These are phyloP conservation scores for Paecilomyces niveus DNA, from an alignment of 2,329 filamentous ascomycete species.

Conservation along the genomic window DNA sequence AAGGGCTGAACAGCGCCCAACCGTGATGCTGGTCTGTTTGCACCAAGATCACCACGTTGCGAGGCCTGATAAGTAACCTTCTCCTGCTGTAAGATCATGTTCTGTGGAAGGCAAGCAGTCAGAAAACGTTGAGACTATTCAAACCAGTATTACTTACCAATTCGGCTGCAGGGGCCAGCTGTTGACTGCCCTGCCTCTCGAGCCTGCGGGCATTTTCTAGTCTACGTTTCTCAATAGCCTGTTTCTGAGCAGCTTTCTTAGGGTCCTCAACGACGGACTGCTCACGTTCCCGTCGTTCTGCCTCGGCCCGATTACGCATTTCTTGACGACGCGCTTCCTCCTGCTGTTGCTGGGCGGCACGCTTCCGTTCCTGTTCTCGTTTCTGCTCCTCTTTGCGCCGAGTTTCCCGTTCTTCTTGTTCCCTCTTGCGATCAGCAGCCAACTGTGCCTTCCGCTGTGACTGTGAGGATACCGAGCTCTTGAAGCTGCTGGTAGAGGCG, in stretches of 20 bases:
- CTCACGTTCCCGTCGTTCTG: constrained; percentile 40
- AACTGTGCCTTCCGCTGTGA: constrained; percentile 65
- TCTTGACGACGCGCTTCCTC: constrained; percentile 55
- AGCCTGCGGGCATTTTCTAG: constrained; percentile 40
- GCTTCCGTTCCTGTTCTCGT: constrained; percentile 70
- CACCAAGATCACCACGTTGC: constrained; percentile 43
- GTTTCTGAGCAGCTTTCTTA: constrained; percentile 60
- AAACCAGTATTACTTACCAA: constrained; percentile 20
- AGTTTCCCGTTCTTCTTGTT: constrained; percentile 70
- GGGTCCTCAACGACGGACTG: constrained; percentile 48
- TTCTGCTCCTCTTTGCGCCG: constrained; percentile 76
- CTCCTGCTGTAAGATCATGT: constrained; percentile 22
- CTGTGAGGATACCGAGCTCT: constrained; percentile 54
- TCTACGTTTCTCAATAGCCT: constrained; percentile 48
- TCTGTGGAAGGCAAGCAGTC: constrained; percentile 12
- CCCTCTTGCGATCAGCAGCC: constrained; percentile 71
- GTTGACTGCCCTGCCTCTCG: constrained; percentile 38
- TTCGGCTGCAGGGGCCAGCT: constrained; percentile 27
- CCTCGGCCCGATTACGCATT: constrained; percentile 54
- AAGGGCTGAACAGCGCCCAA: constrained; percentile 46
- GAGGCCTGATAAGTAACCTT: constrained; percentile 17
- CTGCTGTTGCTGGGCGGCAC: constrained; percentile 49
- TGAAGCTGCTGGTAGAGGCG: constrained; percentile 52
- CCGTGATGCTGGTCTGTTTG: constrained; percentile 45
- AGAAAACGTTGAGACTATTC: not conserved